These are phyloP conservation scores for Umbilicus rupestris DNA, from an alignment of 164 flowering plant genomes.

Conservation along the genomic window DNA sequence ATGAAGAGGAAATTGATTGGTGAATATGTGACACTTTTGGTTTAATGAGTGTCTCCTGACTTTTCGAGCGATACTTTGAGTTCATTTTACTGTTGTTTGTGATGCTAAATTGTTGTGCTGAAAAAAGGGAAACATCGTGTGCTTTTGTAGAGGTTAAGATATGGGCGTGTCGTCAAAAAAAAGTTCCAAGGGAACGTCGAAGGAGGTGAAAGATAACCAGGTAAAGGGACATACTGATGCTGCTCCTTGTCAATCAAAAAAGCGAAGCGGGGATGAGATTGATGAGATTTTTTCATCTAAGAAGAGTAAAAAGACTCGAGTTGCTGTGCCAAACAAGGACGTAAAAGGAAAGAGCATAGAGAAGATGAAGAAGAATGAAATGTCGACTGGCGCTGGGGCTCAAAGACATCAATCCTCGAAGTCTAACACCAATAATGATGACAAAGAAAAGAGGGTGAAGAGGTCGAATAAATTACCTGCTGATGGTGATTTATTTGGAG, in stretches of 20 bases:
- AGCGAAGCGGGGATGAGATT: slow-evolving; percentile 6
- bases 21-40: too few species aligned
- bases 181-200: too few species aligned
- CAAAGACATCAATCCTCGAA: background rate
- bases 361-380: background rate
- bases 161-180: too few species aligned
- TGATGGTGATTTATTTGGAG: slow-evolving; percentile 1
- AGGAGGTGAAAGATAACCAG: background rate
- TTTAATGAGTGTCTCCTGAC: too few species aligned
- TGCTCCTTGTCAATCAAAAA: background rate
- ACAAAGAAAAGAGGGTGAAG: slow-evolving; percentile 1
- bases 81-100: too few species aligned
- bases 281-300: slow-evolving; percentile 4
- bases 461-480: background rate
- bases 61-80: too few species aligned
- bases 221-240: background rate
- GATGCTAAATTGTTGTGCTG: too few species aligned
- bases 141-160: too few species aligned
- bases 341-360: background rate
- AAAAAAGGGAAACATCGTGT: too few species aligned
- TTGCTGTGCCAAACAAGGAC: background rate
- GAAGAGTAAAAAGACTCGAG: slow-evolving; percentile 3
- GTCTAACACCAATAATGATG: background rate
- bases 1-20: too few species aligned
- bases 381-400: background rate